These are phyloP conservation scores for Actinomortierella ambigua DNA, from an alignment of 371 early-diverging fungal species.

Conservation along the genomic window DNA sequence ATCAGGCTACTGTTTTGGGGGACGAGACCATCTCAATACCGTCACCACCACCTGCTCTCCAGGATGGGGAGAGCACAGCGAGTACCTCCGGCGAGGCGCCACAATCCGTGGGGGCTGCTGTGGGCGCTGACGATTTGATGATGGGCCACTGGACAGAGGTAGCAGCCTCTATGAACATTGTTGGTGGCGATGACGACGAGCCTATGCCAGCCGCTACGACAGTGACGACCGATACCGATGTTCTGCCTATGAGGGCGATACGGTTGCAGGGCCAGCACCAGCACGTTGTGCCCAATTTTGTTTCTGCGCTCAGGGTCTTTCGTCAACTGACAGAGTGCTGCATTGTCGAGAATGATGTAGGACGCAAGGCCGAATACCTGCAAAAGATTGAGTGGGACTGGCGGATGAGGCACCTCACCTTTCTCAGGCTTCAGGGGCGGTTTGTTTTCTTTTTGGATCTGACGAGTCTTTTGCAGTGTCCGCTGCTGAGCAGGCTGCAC, in stretches of 20 bases:
- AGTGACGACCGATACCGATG: too few species aligned
- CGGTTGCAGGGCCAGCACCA: not conserved
- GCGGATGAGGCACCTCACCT: constrained; percentile 10
- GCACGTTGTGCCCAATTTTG: not conserved
- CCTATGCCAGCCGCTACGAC: too few species aligned
- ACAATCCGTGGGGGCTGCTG: too few species aligned
- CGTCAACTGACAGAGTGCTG: not conserved
- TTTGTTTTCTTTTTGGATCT: constrained; percentile 26
- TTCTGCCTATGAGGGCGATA: not conserved
- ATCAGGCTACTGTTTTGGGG: too few species aligned
- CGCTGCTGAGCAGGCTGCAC: constrained; percentile 10
- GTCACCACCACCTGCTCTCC: too few species aligned
- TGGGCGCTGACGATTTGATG: too few species aligned
- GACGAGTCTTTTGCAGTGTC: constrained; percentile 11
- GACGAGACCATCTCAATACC: too few species aligned
- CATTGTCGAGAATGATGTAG: constrained; percentile 15
- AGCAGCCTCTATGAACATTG: too few species aligned
- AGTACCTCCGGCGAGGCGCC: too few species aligned
- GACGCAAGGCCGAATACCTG: constrained; percentile 9
- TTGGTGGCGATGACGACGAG: too few species aligned
- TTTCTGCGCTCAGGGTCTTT: not conserved
- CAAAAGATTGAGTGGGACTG: constrained; percentile 12
- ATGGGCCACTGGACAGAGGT: too few species aligned
- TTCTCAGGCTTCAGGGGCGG: constrained; percentile 17
- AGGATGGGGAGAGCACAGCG: not conserved